Conservation (phyloP, 2,329 filamentous ascomycete genomes). For the Pezicula radicicola region DNA sequence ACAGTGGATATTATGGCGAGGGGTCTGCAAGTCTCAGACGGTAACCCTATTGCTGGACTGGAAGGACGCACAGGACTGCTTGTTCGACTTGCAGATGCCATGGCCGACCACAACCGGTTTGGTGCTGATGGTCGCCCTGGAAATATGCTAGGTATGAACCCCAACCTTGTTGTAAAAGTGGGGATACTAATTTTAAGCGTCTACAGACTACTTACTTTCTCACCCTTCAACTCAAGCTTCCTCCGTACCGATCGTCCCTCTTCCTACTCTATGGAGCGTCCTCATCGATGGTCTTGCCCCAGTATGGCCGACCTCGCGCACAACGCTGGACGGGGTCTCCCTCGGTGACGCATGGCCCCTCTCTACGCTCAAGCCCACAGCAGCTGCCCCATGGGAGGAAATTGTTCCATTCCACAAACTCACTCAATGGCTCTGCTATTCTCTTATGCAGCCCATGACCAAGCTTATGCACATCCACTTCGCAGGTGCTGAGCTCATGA, state of each 20-base stretch:
- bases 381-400: constrained; percentile 67
- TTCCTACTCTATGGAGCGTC: constrained; percentile 87
- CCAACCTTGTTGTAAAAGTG: neutral
- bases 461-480: constrained; percentile 78
- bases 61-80: constrained; percentile 82
- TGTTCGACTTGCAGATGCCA: constrained; percentile 69
- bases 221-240: constrained; percentile 88
- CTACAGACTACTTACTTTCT: constrained; percentile 80
- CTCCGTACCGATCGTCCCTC: constrained; percentile 79
- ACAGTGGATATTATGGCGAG: constrained; percentile 72
- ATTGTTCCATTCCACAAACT: constrained; percentile 93
- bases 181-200: constrained; percentile 18
- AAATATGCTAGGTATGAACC: constrained; percentile 77
- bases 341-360: constrained; percentile 96
- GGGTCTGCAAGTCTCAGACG: constrained; percentile 79
- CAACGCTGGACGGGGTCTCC: constrained; percentile 79
- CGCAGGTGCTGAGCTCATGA: constrained; percentile 76
- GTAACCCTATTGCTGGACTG: constrained; percentile 80
- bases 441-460: constrained; percentile 87
- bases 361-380: constrained; percentile 54
- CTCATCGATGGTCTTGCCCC: constrained; percentile 82
- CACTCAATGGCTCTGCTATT: constrained; percentile 93
- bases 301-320: constrained; percentile 88
- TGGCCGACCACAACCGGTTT: constrained; percentile 80
- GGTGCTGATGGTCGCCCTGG: constrained; percentile 81